Conservation (phyloP, 306 rosid genomes). For the Gastrolobium bilobum region DNA sequence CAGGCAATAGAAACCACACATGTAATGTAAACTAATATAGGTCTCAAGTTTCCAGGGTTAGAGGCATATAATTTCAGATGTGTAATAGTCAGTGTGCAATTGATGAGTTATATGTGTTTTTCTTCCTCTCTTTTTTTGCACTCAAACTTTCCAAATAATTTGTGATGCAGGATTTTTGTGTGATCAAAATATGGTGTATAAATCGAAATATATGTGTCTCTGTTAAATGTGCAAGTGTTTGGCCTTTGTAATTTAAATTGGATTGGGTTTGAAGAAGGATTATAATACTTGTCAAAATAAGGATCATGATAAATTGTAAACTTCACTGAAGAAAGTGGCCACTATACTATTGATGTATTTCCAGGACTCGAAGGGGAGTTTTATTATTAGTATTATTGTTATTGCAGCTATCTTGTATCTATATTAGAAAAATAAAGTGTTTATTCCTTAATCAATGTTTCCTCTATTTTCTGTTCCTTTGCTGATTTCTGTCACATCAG, state of each 20-base stretch:
- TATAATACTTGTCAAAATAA: constrained; percentile 12
- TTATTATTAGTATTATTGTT: background rate
- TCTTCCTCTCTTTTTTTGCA: background rate
- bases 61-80: constrained; percentile 3
- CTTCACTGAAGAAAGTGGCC: constrained; percentile 4
- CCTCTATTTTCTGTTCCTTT: background rate
- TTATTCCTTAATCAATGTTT: constrained; percentile 5
- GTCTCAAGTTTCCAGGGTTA: background rate
- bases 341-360: background rate
- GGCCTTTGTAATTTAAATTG: constrained; percentile 5
- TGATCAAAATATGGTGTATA: constrained; percentile 16
- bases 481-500: constrained; percentile 27
- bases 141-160: background rate
- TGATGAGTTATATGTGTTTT: background rate
- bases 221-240: constrained; percentile 8
- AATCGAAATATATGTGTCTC: constrained; percentile 12
- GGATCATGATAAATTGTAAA: constrained; percentile 7
- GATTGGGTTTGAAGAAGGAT: constrained; percentile 3
- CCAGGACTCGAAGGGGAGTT: background rate
- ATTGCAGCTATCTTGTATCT: constrained; percentile 5
- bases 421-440: constrained; percentile 16
- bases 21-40: constrained; percentile 1
- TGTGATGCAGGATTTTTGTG: constrained; percentile 6
- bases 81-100: constrained; percentile 10
- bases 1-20: constrained; percentile 16